Conservation (phyloP, 768 basidiomycete species). For the Lactifluus subvellereus region DNA sequence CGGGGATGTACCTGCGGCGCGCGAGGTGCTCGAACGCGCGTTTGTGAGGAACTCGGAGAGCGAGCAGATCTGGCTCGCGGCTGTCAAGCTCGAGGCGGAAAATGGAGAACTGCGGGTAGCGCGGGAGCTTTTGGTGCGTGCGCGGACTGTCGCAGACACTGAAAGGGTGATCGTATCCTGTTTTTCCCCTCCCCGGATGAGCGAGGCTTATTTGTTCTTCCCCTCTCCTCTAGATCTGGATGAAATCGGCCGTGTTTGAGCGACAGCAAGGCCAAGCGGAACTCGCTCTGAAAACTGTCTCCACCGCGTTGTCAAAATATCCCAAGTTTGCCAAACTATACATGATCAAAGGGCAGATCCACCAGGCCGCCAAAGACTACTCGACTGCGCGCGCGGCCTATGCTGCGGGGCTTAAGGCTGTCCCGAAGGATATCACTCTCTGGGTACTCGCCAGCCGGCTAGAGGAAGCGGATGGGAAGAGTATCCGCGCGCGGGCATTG, state of each 20-base stretch:
- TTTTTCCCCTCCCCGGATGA: not conserved
- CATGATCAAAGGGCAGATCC: conserved; percentile 95
- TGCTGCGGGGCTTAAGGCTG: conserved; percentile 78
- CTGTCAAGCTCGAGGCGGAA: conserved; percentile 94
- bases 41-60: conserved; percentile 95
- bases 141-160: conserved; percentile 80
- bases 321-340: conserved; percentile 89
- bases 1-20: conserved; percentile 87
- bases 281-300: conserved; percentile 68
- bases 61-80: conserved; percentile 96
- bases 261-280: conserved; percentile 76
- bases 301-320: conserved; percentile 75
- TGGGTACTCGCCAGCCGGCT: conserved; percentile 88
- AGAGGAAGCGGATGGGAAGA: conserved; percentile 86
- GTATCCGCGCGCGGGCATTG: conserved; percentile 86
- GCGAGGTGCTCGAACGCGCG: conserved; percentile 80
- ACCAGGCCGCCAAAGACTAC: conserved; percentile 54
- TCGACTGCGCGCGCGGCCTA: conserved; percentile 72
- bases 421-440: conserved; percentile 76
- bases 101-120: conserved; percentile 88
- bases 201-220: conserved; percentile 5
- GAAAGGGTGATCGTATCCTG: conserved; percentile 56
- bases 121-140: conserved; percentile 78
- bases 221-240: conserved; percentile 80
- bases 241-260: conserved; percentile 97